Evolutionary conservation across 441 rosid species (phyloP), one percentile per base, ranked within the genome.

Genomic region (Kokia cookei): DNA sequence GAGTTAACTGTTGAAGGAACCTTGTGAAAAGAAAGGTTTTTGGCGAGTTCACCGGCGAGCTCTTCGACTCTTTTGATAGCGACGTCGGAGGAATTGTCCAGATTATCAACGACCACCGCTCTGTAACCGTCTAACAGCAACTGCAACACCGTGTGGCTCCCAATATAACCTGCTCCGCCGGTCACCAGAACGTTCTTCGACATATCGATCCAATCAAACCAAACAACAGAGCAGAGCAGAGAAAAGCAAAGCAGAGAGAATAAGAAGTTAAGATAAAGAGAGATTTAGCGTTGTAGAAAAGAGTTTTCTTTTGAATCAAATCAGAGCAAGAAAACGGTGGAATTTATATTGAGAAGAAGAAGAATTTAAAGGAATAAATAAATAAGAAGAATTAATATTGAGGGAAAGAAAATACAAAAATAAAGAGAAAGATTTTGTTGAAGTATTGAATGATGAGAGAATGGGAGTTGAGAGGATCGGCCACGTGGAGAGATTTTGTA

Each of bases 91-190:
- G 98, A 77, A 77, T 95, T 93, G 62, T 93, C 91, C 72, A 89
- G 92, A 82, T 90, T 95, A 62, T 95, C 99, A 35, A 95, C 86
- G 27, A 90, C 96, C 7, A 89, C 92, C 76, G 72, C 82, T 62
- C 74, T 82, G 85, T 84, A 86, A n/a, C 97, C 97, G 15, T 85
- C 93, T 59, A 79, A 51, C 0, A 95, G 90, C 13, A 95, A 82
- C 80, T 91, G 98, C 72, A 93, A 89, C 17, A 93, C 99, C 2
- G 98, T 93, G 85, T 93, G 99, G 74, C 88, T 91, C 4, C 99
- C 99, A 72, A 93, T 95, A 77, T 91, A 95, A 43, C 99, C 99
- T 73, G 98, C 93, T 17, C 98, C 99, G 9, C 99, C 99, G 63
- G 95, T 89, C 13, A 95, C 98, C 65, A 95, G 81, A 63, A 95